Conservation (phyloP, 495 filamentous ascomycete genomes). For the Hypoxylon fragiforme region DNA sequence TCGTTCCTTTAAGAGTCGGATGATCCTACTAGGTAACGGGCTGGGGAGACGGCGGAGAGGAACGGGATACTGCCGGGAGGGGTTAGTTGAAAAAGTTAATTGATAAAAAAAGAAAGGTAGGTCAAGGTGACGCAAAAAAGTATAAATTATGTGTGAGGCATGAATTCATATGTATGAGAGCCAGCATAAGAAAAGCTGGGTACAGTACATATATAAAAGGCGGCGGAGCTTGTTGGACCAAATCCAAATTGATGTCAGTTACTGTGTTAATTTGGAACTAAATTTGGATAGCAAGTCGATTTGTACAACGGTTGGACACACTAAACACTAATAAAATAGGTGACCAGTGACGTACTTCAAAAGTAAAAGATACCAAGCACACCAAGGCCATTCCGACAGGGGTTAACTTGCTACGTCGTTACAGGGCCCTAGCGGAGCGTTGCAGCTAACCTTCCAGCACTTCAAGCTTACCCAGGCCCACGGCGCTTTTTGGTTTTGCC, state of each 20-base stretch:
- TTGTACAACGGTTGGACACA: slow-evolving; percentile 18
- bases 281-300: slow-evolving; percentile 19
- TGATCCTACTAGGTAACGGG: background rate
- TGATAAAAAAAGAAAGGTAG: slow-evolving; percentile 10
- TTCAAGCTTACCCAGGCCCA: no score
- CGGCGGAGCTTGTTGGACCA: slow-evolving; percentile 18
- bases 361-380: slow-evolving; percentile 21
- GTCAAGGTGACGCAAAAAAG: slow-evolving; percentile 30
- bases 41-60: slow-evolving; percentile 28
- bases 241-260: slow-evolving; percentile 31
- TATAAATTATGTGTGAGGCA: slow-evolving; percentile 8
- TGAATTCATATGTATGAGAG: slow-evolving; percentile 11
- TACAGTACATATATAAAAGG: no score
- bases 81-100: slow-evolving; percentile 24
- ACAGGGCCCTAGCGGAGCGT: slow-evolving; percentile 16
- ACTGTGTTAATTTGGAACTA: slow-evolving; percentile 13
- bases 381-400: slow-evolving; percentile 6
- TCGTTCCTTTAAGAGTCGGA: slow-evolving; percentile 25
- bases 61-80: slow-evolving; percentile 28
- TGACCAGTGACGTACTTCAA: slow-evolving; percentile 30
- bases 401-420: slow-evolving; percentile 1
- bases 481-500: background rate
- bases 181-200: slow-evolving; percentile 21
- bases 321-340: slow-evolving; percentile 18
- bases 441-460: no score